Conservation (phyloP, 2,329 filamentous ascomycete species). For the Calonectria naviculata region DNA sequence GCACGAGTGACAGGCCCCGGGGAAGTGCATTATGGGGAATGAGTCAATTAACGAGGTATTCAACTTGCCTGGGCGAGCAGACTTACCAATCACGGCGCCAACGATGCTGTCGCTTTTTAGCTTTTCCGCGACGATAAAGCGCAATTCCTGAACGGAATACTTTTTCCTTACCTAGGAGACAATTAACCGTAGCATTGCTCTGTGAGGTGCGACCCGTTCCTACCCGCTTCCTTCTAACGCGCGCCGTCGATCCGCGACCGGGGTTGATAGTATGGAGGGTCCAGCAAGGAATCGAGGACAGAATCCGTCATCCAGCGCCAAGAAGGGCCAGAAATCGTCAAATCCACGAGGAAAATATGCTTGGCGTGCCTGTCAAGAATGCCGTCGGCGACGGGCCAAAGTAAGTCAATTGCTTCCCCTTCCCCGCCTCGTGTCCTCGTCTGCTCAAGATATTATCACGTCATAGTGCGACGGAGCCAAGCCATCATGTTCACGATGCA, state of each 20-base stretch:
- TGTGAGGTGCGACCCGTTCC: background rate
- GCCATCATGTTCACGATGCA: conserved; percentile 26
- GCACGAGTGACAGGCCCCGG: background rate
- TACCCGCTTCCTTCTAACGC: no score
- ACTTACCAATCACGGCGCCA: background rate
- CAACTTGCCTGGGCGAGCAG: background rate
- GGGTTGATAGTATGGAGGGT: background rate
- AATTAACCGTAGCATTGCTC: background rate
- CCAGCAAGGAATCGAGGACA: background rate
- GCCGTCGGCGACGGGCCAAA: background rate
- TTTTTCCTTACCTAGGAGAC: background rate
- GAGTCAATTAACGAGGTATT: background rate
- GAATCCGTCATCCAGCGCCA: background rate
- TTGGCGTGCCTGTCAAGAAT: conserved; percentile 1
- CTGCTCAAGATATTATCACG: background rate
- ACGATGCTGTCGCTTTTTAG: background rate
- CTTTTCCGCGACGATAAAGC: background rate
- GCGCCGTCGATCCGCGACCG: background rate
- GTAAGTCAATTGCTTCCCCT: background rate
- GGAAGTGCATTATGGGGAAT: background rate
- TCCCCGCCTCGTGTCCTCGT: conserved; percentile 30
- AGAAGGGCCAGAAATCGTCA: background rate
- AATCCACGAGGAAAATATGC: background rate
- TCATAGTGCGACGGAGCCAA: conserved; percentile 9
- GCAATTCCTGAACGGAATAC: background rate